phyloP scores from a whole-genome alignment of 192 early-diverging fungal genomes.

The Coemansia sp. region DNA sequence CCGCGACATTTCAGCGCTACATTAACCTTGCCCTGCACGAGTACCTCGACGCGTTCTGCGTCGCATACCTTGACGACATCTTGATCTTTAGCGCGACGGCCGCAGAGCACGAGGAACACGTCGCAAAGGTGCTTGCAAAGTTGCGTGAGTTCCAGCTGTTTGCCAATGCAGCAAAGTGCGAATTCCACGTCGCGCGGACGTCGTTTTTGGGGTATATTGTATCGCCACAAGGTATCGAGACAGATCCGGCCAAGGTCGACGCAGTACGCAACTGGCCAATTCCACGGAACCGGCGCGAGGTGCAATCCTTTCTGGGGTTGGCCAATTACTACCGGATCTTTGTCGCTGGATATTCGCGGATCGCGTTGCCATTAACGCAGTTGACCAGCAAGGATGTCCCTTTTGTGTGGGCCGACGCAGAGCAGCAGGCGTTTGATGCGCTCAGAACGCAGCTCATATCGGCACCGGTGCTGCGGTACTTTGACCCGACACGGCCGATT shows the following conservation, averaged over 20 bases:
- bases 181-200: background rate
- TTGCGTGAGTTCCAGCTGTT: background rate
- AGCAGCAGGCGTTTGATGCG: background rate
- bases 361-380: background rate
- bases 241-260: background rate
- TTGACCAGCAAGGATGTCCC: conserved; percentile 10
- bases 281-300: background rate
- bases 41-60: conserved; percentile 37
- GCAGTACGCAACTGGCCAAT: conserved; percentile 1
- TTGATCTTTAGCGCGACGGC: background rate
- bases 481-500: conserved; percentile 14
- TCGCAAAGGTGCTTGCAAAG: background rate
- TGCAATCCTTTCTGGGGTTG: conserved; percentile 22
- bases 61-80: conserved; percentile 4
- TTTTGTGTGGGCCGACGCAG: background rate
- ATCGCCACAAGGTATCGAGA: background rate
- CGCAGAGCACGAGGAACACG: background rate
- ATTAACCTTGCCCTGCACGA: conserved; percentile 22
- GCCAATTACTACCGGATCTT: conserved; percentile 7
- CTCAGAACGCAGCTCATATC: background rate
- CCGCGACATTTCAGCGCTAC: conserved; percentile 53
- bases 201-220: conserved; percentile 8
- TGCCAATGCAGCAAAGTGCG: conserved; percentile 2
- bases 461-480: conserved; percentile 1
- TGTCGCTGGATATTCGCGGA: background rate